Base-by-base conservation (phyloP, 164 flowering plant species). In the Warburgia ugandensis region DNA sequence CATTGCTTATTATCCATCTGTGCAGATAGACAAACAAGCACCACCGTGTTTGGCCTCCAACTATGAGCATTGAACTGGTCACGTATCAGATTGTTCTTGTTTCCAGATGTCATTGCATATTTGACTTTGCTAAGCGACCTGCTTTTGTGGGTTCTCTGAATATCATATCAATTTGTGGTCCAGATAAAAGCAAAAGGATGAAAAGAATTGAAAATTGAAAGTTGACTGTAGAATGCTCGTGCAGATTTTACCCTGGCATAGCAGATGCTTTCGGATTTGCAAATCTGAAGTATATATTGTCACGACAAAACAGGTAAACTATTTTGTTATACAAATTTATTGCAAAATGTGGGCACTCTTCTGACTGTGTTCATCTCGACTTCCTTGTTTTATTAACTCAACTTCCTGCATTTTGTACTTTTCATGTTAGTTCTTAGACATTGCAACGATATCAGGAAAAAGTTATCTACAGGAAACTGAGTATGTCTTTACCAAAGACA, bases 231-330 rank as follows among this genome's bases (percentile, higher is more conserved):
- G 27, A 39, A 28, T 52, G 27, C 28, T 20, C 7, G 6, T 67
- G 65, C 88, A 92, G 99, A 69, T 70, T 88, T n/a, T 92, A 92
- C 70, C 95, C 97, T 16, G 99, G 99, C 38, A 85, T 88, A 50
- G 60, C 95, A 43, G 99, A 92, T 64, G 89, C 99, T 49, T 69
- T 92, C 50, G 79, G 73, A 55, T 87, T 92, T 57, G 81, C 95
- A 45, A 81, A 84, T 86, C 95, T 50, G 79, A 54, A 53, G 35
- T 92, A 13, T 92, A 80, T 44, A 80, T 92, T 29, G 97, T 92
- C 54, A 92, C 97, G 41, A 88, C 96, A 25, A 92, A 92, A 58
- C 96, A 86, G 94, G 98, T 90, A 21, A 11, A 20, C 39, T 29
- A 23, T 4, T 47, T 42, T 20, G 19, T 48, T 21, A 45, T n/a